Percentiles rank a stretch among this genome's conserved stretches.
These are phyloP conservation scores for Salinomyces thailandicus DNA, from an alignment of 2,329 filamentous ascomycete genomes.

Conservation along the genomic window DNA sequence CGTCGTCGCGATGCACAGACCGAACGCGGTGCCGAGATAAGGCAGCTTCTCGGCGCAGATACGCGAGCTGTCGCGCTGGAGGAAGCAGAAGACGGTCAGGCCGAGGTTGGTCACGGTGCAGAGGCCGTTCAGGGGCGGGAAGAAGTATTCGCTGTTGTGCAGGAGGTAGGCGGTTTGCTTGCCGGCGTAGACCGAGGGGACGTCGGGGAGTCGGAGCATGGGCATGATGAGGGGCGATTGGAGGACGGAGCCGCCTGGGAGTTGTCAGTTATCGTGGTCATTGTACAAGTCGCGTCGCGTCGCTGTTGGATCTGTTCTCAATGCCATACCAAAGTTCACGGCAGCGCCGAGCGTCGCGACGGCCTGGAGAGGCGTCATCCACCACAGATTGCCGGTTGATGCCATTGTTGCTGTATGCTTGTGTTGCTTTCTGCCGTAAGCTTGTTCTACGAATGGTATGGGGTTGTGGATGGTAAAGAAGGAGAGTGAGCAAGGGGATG, in stretches of 20 bases:
- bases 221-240: constrained; percentile 25
- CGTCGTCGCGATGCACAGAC: constrained; percentile 19
- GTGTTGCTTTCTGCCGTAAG: no score
- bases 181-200: constrained; percentile 19
- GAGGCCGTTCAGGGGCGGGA: constrained; percentile 22
- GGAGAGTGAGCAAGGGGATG: background rate
- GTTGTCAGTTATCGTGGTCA: constrained; percentile 1
- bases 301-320: no score
- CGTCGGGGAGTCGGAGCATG: constrained; percentile 16
- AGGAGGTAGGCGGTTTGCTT: constrained; percentile 22
- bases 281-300: no score
- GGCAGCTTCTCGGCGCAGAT: constrained; percentile 17
- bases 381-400: constrained; percentile 19
- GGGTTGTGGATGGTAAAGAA: no score
- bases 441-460: no score
- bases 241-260: constrained; percentile 22
- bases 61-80: constrained; percentile 15
- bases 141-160: constrained; percentile 22
- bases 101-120: constrained; percentile 23
- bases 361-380: constrained; percentile 23
- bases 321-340: constrained; percentile 20
- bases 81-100: constrained; percentile 17
- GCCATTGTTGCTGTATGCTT: constrained; percentile 19
- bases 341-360: constrained; percentile 21
- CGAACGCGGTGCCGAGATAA: constrained; percentile 14